Evolutionary conservation across 2,329 filamentous ascomycete genomes (phyloP), one percentile per base, ranked within the genome.

Genomic region (Xylariaceae sp.): DNA sequence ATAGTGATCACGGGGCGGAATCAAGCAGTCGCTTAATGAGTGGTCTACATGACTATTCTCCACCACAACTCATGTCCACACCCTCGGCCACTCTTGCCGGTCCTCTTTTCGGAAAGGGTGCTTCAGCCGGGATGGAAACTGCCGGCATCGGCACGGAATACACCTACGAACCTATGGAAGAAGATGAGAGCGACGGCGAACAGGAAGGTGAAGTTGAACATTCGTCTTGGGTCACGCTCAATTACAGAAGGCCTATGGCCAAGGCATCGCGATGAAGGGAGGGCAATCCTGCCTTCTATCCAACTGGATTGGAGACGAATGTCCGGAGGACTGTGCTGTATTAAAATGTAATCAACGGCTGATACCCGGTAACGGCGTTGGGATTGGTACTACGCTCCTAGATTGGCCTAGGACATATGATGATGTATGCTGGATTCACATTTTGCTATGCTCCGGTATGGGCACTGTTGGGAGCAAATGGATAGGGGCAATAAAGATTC

Each of bases 121-220:
- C 51, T 6, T 22, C 51, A 13, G 43, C 40, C 3, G 42, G 53
- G 6, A 37, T 40, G 7, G 52, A 53, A 30, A 45, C 19, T 2
- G 53, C 50, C 5, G 49, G 37, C 26, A 57, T 62, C 16, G 37
- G 47, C 16, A 51, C 52, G 15, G 48, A 51, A 8, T 52, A 61
- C 32, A 51, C 47, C 12, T 47, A 45, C 4, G 58, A 61, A 6
- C 50, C 52, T 30, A 60, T 59, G 53, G 59, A 59, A 12, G 61
- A 61, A 34, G 63, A 65, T 7, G 55, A 58, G 18, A 53, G 54
- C 26, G 56, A 64, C 18, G 52, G 50, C 15, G 55, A 50, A 26
- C 53, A 57, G 29, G 53, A 58, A 30, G 54, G 43, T n/a, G 56
- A 52, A 5, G 54, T 58, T 39, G 58, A 63, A 45, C 55, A 46